These are phyloP conservation scores for Seminavis robusta DNA, from an alignment of 108 stramenopile genomes.

Conservation along the genomic window DNA sequence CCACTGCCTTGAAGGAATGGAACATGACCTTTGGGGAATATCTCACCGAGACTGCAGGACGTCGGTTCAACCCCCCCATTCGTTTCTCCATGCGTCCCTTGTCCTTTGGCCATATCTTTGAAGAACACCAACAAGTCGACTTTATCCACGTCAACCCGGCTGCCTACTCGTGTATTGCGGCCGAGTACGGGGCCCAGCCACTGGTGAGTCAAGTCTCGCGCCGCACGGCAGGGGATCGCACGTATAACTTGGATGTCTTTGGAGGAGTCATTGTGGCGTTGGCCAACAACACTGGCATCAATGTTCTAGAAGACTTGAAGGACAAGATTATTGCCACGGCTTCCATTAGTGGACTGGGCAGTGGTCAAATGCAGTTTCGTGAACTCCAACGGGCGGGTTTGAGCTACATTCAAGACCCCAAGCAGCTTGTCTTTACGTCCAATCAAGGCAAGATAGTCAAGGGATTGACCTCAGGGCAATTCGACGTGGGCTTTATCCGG, in stretches of 20 bases:
- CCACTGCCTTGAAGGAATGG: no score
- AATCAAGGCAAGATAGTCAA: slow-evolving; percentile 17
- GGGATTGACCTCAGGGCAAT: slow-evolving; percentile 5
- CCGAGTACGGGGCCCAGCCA: slow-evolving; percentile 17
- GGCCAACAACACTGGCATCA: neutral
- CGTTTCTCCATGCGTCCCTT: no score
- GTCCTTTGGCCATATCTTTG: no score
- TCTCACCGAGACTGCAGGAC: no score
- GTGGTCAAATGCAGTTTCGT: slow-evolving; percentile 22
- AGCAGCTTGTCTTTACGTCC: slow-evolving; percentile 14
- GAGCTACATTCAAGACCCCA: slow-evolving; percentile 6
- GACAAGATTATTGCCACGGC: slow-evolving; percentile 8
- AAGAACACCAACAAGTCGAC: no score
- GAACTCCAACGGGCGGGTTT: slow-evolving; percentile 3
- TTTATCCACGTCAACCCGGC: slow-evolving; percentile 29
- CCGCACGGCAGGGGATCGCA: slow-evolving; percentile 8
- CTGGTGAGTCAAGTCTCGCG: slow-evolving; percentile 22
- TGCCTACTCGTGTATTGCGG: slow-evolving; percentile 23
- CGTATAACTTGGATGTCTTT: slow-evolving; percentile 22
- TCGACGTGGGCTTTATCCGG: slow-evolving; percentile 16
- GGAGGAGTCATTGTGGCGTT: slow-evolving; percentile 8
- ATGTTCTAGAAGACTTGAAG: neutral
- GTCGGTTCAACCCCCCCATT: no score
- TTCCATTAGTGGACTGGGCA: slow-evolving; percentile 7
- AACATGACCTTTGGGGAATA: no score